A percentile compares a stretch with the other conserved stretches of the same genome.
phyloP scores from a whole-genome alignment of 2,329 filamentous ascomycete species.

The Nectriaceae sp. region DNA sequence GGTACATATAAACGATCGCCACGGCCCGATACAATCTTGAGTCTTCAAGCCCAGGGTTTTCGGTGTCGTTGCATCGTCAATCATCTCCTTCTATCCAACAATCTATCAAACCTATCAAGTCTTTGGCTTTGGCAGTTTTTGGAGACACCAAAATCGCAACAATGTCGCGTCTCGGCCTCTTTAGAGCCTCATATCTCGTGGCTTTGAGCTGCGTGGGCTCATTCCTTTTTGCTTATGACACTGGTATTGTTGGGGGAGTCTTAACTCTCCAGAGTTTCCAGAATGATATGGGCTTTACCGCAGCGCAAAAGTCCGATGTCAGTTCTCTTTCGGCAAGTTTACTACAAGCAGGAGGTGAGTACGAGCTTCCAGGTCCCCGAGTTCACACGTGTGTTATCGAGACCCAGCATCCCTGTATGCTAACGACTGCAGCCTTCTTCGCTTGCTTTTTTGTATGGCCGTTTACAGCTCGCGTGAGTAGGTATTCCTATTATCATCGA shows the following conservation, averaged over 20 bases:
- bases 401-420: no score
- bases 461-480: constrained; percentile 43
- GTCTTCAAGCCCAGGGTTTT: background rate
- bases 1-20: constrained; percentile 14
- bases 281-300: constrained; percentile 37
- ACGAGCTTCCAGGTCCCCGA: no score
- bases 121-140: background rate
- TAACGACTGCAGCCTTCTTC: constrained; percentile 37
- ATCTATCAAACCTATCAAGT: constrained; percentile 2
- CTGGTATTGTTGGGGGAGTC: constrained; percentile 44
- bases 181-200: constrained; percentile 39
- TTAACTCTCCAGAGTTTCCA: constrained; percentile 41
- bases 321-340: constrained; percentile 43
- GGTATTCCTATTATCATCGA: no score
- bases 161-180: constrained; percentile 34
- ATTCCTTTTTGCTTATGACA: constrained; percentile 46
- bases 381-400: no score
- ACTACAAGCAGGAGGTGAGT: constrained; percentile 42
- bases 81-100: no score
- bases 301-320: constrained; percentile 32
- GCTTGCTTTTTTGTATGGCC: constrained; percentile 46
- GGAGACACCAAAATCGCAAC: background rate
- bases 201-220: constrained; percentile 40
- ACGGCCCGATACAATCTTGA: background rate
- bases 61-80: background rate